Base-by-base conservation (phyloP, 805 yeast genomes). In the Tetrapisispora fleetii region DNA sequence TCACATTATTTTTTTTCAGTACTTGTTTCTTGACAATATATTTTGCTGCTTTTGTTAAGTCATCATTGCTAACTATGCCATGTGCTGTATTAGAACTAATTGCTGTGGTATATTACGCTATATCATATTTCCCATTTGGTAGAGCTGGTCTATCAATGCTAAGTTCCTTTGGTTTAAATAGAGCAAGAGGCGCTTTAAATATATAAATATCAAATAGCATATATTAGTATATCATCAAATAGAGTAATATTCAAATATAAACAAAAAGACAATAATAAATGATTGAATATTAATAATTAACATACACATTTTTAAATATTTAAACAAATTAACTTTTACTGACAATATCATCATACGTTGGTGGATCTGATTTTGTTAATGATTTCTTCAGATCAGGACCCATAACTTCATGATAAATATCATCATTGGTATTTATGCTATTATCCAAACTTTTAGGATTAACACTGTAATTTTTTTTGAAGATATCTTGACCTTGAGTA, bases 61-160 rank as follows among this genome's bases (percentile, higher is more conserved):
- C 85, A 48, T 81, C 95, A 0, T 59, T 93, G 7, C 68, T 89
- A 46, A 88, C 98, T 0, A 67, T 93, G 11, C 60, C 88, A 13
- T 80, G 88, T 32, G 84, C 93, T 40, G 65, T 84, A 2, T 65
- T 85, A 11, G 97, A 93, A 65, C 70, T 90, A 9, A 66, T 93
- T 48, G 91, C 96, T 1, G 89, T 93, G n/a, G 58, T 88, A 5
- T 90, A 90, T 73, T 93, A 93, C 64, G 82, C 93, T 0, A 74
- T 91, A 39, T 85, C 95, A 58, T 93, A 93, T 66, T 91, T 93
- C 75, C 99, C 99, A 14, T 85, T 90, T 69, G 99, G 99, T 13
- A 85, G 91, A 1, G 83, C 85, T 52, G 84, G 95, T 2, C 58
- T 82, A 44, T 68, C 76, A 52, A 70, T 80, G 64, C 74, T 83